phyloP scores from a whole-genome alignment of 768 basidiomycete genomes.

The Mrakia blollopis region DNA sequence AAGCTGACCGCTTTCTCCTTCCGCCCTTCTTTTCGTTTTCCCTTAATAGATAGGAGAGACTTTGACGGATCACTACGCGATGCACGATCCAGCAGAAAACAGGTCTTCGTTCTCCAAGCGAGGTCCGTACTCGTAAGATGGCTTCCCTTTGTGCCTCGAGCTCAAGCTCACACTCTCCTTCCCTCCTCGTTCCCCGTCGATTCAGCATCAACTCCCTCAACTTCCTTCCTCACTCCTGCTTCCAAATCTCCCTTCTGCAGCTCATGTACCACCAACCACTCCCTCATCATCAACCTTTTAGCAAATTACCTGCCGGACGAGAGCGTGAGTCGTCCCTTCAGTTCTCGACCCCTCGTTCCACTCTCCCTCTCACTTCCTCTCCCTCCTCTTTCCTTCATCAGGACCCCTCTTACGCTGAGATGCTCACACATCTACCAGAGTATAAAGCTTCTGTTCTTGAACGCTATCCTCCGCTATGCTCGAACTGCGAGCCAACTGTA shows the following conservation, averaged over 20 bases:
- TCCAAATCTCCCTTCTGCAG: constrained; percentile 60
- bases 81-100: constrained; percentile 76
- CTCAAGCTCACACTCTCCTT: constrained; percentile 31
- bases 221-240: constrained; percentile 35
- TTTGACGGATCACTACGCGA: constrained; percentile 77
- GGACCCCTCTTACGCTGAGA: constrained; percentile 66
- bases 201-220: constrained; percentile 6
- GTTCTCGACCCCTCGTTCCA: background rate
- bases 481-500: constrained; percentile 66
- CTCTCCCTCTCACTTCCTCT: background rate
- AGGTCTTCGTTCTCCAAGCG: constrained; percentile 62
- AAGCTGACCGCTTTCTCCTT: background rate
- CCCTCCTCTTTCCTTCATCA: constrained; percentile 42
- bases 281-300: constrained; percentile 74
- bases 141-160: constrained; percentile 1
- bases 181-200: constrained; percentile 15
- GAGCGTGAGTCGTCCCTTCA: constrained; percentile 56
- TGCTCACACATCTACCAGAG: constrained; percentile 60
- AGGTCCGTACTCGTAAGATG: constrained; percentile 54
- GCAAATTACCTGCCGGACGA: constrained; percentile 80
- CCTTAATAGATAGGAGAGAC: constrained; percentile 59
- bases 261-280: constrained; percentile 87
- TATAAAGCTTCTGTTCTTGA: constrained; percentile 69
- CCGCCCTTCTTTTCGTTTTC: background rate
- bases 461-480: constrained; percentile 85